Percentiles rank a stretch among this genome's conserved stretches.
phyloP scores from a whole-genome alignment of 192 early-diverging fungal species.

The Podila minutissima region DNA sequence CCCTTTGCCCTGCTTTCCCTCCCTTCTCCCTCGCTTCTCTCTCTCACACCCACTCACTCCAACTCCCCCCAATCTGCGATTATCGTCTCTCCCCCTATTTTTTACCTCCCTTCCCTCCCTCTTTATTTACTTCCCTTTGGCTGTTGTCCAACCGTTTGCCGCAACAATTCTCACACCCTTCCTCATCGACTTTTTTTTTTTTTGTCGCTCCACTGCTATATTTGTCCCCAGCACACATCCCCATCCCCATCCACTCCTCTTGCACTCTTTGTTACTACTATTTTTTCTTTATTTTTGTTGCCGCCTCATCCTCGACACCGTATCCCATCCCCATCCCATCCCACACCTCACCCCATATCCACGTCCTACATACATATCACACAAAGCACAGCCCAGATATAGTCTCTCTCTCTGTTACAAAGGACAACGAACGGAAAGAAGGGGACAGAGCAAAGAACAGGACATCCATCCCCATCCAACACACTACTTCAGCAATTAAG shows the following conservation, averaged over 20 bases:
- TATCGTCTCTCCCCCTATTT: too few relatives aligned
- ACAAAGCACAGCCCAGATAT: not conserved
- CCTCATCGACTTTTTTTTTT: not conserved
- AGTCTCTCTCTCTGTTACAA: not conserved
- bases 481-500: not conserved
- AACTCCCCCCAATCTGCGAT: not conserved
- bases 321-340: not conserved
- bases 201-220: not conserved
- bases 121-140: not conserved
- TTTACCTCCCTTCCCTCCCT: not conserved
- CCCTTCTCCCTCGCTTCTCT: not conserved
- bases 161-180: not conserved
- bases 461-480: not conserved
- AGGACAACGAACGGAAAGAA: too few relatives aligned
- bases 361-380: not conserved
- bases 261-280: not conserved
- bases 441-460: too few relatives aligned
- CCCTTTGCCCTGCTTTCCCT: too few relatives aligned
- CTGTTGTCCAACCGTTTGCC: conserved; percentile 6
- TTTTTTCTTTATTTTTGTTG: not conserved
- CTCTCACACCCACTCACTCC: not conserved
- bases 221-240: not conserved
- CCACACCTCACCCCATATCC: not conserved
- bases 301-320: not conserved
- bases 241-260: not conserved